Conservation (phyloP, 768 basidiomycete genomes). For the Artomyces pyxidatus region DNA sequence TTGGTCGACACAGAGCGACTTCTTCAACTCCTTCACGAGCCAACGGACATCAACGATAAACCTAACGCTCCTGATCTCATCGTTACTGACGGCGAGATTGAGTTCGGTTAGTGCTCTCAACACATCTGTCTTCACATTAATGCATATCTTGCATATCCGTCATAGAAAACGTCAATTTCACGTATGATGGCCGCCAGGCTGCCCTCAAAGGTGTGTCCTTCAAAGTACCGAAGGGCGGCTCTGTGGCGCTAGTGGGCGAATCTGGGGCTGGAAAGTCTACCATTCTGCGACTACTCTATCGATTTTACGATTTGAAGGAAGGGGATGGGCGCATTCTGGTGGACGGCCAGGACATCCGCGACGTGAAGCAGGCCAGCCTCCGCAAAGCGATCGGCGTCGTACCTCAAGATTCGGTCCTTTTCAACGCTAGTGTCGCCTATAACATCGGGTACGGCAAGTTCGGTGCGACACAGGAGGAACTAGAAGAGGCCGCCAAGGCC, state of each 20-base stretch:
- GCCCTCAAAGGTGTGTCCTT: slow-evolving; percentile 78
- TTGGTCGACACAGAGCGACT: slow-evolving; percentile 81
- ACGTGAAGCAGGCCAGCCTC: slow-evolving; percentile 76
- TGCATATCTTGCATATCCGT: slow-evolving; percentile 7
- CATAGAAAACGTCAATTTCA: slow-evolving; percentile 77
- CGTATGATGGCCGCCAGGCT: slow-evolving; percentile 65
- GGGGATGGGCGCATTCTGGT: slow-evolving; percentile 77
- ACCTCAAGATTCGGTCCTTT: slow-evolving; percentile 75
- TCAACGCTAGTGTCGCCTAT: slow-evolving; percentile 63
- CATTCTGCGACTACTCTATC: slow-evolving; percentile 78
- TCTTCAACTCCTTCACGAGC: slow-evolving; percentile 71
- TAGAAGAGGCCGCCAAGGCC: slow-evolving; percentile 69
- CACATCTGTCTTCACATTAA: not conserved
- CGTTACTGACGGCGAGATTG: slow-evolving; percentile 70
- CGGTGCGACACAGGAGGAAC: slow-evolving; percentile 60
- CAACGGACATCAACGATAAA: slow-evolving; percentile 77
- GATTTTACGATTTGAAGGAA: slow-evolving; percentile 83
- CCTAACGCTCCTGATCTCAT: slow-evolving; percentile 68
- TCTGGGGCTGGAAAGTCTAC: slow-evolving; percentile 80
- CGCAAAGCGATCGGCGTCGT: slow-evolving; percentile 83
- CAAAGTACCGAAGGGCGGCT: slow-evolving; percentile 77
- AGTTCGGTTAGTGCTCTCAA: slow-evolving; percentile 56
- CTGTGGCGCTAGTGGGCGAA: slow-evolving; percentile 86
- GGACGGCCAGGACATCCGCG: slow-evolving; percentile 81
- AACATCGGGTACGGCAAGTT: slow-evolving; percentile 77